Evolutionary conservation across 78 protist genomes (phyloP).

Genomic region (Neovahlkampfia damariscottae): DNA sequence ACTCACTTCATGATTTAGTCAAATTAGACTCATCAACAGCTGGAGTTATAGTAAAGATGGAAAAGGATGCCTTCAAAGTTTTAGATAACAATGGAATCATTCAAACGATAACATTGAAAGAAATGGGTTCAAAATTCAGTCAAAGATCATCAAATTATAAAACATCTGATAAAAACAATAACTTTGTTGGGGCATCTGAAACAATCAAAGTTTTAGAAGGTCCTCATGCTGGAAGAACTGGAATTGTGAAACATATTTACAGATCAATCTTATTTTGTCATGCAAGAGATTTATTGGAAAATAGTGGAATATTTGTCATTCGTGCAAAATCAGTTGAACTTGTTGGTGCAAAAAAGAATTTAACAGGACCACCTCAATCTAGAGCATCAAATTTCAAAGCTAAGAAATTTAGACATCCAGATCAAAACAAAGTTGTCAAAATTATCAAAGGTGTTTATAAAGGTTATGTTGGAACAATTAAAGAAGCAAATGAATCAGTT

Average conservation of each 20-base stretch:
- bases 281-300: neutral
- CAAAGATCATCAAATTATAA: neutral
- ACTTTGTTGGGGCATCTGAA: neutral
- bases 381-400: neutral
- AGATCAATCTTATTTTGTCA: constrained; percentile 19
- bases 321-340: constrained; percentile 3
- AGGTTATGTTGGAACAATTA: constrained; percentile 5
- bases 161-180: neutral
- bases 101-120: neutral
- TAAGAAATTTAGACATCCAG: neutral
- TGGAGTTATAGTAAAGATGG: constrained; percentile 23
- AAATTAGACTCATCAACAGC: neutral
- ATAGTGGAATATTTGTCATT: constrained; percentile 31
- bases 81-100: neutral
- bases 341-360: neutral
- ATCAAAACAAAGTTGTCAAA: neutral
- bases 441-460: constrained; percentile 1
- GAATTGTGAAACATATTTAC: constrained; percentile 33
- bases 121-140: constrained; percentile 17
- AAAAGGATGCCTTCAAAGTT: constrained; percentile 16
- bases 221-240: neutral
- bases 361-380: neutral
- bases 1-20: constrained; percentile 19
- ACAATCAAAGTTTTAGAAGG: neutral
- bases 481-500: neutral